A percentile compares a stretch with the other conserved stretches of the same genome.
Evolutionary conservation across 2,329 filamentous ascomycete genomes (phyloP).

Genomic region (Colletotrichum phormii): DNA sequence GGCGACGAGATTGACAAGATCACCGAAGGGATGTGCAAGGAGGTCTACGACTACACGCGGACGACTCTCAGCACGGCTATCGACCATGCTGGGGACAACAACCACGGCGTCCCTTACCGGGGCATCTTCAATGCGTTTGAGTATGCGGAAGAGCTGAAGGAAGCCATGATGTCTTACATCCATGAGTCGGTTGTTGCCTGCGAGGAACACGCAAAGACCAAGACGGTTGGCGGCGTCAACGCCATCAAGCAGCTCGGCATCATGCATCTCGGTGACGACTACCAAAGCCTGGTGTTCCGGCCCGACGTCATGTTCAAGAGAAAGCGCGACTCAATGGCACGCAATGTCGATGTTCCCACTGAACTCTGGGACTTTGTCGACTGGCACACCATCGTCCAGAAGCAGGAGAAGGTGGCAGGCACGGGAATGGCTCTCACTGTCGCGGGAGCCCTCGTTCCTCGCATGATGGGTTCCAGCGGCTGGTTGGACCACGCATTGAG

Average conservation of each 20-base stretch:
- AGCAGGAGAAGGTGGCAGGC: slow-evolving; percentile 93
- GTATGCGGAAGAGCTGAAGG: slow-evolving; percentile 92
- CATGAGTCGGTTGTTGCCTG: slow-evolving; percentile 81
- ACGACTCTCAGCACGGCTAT: slow-evolving; percentile 82
- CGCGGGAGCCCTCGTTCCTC: slow-evolving; percentile 84
- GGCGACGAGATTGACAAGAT: slow-evolving; percentile 83
- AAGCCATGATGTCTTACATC: slow-evolving; percentile 91
- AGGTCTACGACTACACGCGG: slow-evolving; percentile 87
- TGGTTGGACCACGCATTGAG: slow-evolving; percentile 92
- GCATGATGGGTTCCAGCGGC: slow-evolving; percentile 83
- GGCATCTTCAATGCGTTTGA: slow-evolving; percentile 87
- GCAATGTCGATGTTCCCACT: slow-evolving; percentile 87
- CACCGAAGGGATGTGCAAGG: slow-evolving; percentile 86
- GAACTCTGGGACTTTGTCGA: slow-evolving; percentile 97
- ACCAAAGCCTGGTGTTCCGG: slow-evolving; percentile 86
- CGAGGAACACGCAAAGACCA: slow-evolving; percentile 85
- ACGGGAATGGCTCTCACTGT: slow-evolving; percentile 95
- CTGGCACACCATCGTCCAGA: slow-evolving; percentile 81
- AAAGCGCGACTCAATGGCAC: slow-evolving; percentile 82
- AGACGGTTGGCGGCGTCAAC: slow-evolving; percentile 84
- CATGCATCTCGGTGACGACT: slow-evolving; percentile 88
- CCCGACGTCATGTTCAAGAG: slow-evolving; percentile 94
- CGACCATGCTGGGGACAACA: slow-evolving; percentile 77
- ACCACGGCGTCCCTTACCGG: slow-evolving; percentile 87
- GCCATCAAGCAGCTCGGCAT: slow-evolving; percentile 90